Base-by-base conservation (phyloP, 2,329 filamentous ascomycete species). In the Penicillium sp. region DNA sequence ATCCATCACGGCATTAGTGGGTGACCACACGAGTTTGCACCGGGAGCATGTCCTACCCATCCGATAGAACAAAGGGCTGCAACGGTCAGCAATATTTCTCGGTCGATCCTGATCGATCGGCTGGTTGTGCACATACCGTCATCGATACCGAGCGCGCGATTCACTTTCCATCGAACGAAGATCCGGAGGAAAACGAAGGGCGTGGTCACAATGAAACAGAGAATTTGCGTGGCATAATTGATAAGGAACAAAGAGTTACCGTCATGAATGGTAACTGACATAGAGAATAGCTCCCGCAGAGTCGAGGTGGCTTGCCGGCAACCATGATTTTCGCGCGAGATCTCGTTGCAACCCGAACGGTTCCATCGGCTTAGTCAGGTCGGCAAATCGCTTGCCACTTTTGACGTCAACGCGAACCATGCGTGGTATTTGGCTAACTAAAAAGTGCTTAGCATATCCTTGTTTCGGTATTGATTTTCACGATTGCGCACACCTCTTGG, bases 101-200 rank as follows among this genome's bases (percentile, higher is more conserved):
- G n/a, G 10, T 10, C 16, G n/a, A 27, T 44, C 10, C 8, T 10
- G n/a, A 18, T 10, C 16, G n/a, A 27, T 44, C 10, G 27, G 31
- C 25, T 33, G 24, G 8, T 20, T 44, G 16, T 18, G 13, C 20
- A 14, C 51, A 47, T 50, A 54, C 51, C 51, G 48, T 54, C 51
- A 31, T 54, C 51, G 30, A 50, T 31, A 13, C 51, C 51, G 16
- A 50, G 44, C 13, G 31, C 44, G 14, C 20, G 22, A n/a, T 47
- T 44, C 28, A 54, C 22, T 22, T 39, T 50, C 51, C 51, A 54
- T 38, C 51, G 31, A 16, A 54, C 51, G 11, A 54, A 41, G 9
- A 54, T 8, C 8, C 51, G 47, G 6, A 50, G 22, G 24, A 50
- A 44, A 8, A 54, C 47, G 5, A 54, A 33, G 5, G 48, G 47